Conservation (phyloP, 352 stramenopile genomes). For the Pythium rishiriense region DNA sequence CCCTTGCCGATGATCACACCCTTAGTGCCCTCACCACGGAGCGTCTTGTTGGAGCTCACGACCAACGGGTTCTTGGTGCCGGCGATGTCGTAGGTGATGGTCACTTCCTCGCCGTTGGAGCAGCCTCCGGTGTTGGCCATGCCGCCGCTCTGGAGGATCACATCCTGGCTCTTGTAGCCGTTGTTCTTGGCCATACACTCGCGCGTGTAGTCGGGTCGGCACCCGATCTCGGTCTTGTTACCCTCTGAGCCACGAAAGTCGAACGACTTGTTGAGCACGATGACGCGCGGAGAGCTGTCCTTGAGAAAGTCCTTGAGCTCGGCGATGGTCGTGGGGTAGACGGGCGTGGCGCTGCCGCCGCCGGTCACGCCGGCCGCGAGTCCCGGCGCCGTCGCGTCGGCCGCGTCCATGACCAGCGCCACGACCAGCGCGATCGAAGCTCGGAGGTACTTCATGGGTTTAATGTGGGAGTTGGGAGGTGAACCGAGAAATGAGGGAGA, state of each 20-base stretch:
- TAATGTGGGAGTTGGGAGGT: background rate
- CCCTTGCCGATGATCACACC: constrained; percentile 48
- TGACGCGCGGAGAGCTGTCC: constrained; percentile 42
- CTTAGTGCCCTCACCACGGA: constrained; percentile 37
- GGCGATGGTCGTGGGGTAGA: constrained; percentile 39
- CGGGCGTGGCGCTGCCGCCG: constrained; percentile 30
- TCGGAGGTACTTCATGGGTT: background rate
- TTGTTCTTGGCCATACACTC: constrained; percentile 57
- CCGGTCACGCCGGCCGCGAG: constrained; percentile 36
- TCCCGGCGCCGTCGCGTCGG: background rate
- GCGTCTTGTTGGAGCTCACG: constrained; percentile 40
- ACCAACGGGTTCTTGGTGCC: constrained; percentile 32
- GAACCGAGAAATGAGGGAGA: background rate
- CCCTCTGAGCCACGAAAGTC: constrained; percentile 58
- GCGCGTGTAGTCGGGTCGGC: constrained; percentile 40
- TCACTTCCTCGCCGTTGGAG: constrained; percentile 33
- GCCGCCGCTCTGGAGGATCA: constrained; percentile 52
- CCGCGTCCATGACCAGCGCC: background rate
- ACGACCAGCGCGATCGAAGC: background rate
- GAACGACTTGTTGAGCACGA: constrained; percentile 51
- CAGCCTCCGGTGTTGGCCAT: constrained; percentile 57
- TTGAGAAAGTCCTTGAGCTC: constrained; percentile 49
- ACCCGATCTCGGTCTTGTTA: constrained; percentile 44
- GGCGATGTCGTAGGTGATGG: constrained; percentile 47
- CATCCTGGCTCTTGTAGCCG: constrained; percentile 49